Evolutionary conservation across 2,329 filamentous ascomycete species (phyloP), one percentile per base, ranked within the genome.

Genomic region (Fusarium albosuccineum): DNA sequence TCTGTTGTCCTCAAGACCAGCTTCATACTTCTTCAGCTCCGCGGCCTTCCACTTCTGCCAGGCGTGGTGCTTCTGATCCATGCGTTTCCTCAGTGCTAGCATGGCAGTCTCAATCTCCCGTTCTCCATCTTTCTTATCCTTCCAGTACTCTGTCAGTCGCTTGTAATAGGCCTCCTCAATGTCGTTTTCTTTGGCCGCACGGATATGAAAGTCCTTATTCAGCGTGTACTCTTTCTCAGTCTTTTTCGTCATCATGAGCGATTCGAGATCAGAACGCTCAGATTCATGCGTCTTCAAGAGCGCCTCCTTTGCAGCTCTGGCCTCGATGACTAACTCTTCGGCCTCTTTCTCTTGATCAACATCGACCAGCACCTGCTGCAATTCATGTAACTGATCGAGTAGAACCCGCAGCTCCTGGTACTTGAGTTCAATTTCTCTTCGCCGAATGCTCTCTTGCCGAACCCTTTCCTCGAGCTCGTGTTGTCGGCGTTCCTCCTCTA

Each of bases 161-260:
- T 67, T 62, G 1, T 78, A 69, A 66, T 87, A 87, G 33, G 79
- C 73, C 5, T 79, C 76, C 64, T 87, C 83, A 6, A 84, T 74
- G 7, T 70, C 72, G 9, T 72, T 73, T 70, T 87, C 85, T 42
- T 79, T 75, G 1, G 69, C 70, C 1, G 80, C 75, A 1, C 84
- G 81, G 5, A 71, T 62, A 6, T 72, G 72, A 64, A 82, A 83
- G 36, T 87, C 84, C 6, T 67, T 64, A 6, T 77, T 62, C 53
- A 84, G 77, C 3, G 62, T 57, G 1, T 65, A 57, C 64, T 84
- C 79, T 22, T 75, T 74, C 2, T 76, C 73, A 3, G 66, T 59
- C 7, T 84, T 59, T 46, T 75, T 78, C 1, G 58, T 70, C 7
- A 71, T 67, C 0, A 75, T 72, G 3, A 66, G 63, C 0, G 60